Conservation (phyloP, 2,329 filamentous ascomycete species). For the Trichophyton benhamiae region DNA sequence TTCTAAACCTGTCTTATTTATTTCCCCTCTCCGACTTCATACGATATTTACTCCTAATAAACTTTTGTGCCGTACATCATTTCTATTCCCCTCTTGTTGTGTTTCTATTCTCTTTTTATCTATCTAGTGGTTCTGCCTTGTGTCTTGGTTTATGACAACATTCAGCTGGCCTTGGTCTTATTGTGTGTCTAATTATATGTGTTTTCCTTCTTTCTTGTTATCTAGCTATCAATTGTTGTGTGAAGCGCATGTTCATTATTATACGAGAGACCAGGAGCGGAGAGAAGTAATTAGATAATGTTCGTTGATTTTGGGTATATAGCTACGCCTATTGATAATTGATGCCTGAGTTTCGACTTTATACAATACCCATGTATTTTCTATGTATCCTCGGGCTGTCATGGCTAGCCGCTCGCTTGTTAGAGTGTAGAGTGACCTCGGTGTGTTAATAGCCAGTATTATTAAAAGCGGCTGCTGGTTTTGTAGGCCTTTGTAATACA, state of each 20-base stretch:
- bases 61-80: not conserved
- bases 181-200: not conserved
- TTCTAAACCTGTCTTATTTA: not conserved
- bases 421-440: no score
- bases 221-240: not conserved
- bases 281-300: not conserved
- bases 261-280: not conserved
- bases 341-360: no score
- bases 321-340: not conserved
- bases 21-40: not conserved
- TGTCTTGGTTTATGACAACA: conserved; percentile 1
- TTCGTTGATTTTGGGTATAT: not conserved
- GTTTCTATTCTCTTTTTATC: not conserved
- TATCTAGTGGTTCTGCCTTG: not conserved
- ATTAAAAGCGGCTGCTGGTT: no score
- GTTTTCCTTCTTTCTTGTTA: not conserved
- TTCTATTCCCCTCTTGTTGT: not conserved
- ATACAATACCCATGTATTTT: no score
- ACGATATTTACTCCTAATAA: conserved; percentile 1
- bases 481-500: no score
- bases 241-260: not conserved
- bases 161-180: conserved; percentile 1
- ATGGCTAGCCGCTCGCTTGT: no score
- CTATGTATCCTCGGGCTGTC: no score
- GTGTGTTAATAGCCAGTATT: no score